Conservation (phyloP, 2,329 filamentous ascomycete species). For the Exophiala lecanii-corni region DNA sequence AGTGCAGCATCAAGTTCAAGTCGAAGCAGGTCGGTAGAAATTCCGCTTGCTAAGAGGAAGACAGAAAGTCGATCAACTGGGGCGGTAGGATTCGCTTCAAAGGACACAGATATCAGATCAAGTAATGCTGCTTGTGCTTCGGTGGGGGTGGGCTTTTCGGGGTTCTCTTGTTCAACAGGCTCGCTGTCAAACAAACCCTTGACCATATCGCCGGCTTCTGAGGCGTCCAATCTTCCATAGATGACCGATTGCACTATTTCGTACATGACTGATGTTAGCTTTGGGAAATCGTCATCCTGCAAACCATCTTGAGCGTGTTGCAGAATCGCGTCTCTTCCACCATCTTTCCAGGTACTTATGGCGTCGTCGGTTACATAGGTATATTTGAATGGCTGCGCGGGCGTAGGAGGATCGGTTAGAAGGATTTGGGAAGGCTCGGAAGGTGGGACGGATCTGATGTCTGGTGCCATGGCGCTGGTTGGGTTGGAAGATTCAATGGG, state of each 20-base stretch:
- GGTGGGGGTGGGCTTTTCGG: slow-evolving; percentile 5
- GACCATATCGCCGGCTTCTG: slow-evolving; percentile 66
- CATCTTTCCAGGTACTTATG: slow-evolving; percentile 62
- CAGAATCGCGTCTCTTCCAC: slow-evolving; percentile 61
- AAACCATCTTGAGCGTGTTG: slow-evolving; percentile 60
- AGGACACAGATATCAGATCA: slow-evolving; percentile 66
- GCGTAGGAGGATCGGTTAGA: slow-evolving; percentile 24
- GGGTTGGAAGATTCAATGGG: slow-evolving; percentile 24
- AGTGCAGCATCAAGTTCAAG: slow-evolving; percentile 75
- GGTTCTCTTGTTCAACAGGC: slow-evolving; percentile 1
- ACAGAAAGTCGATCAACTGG: slow-evolving; percentile 52
- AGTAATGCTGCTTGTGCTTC: slow-evolving; percentile 17
- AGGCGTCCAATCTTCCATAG: slow-evolving; percentile 61
- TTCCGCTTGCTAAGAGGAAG: slow-evolving; percentile 67
- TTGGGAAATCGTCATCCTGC: slow-evolving; percentile 62
- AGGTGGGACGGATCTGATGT: slow-evolving; percentile 12
- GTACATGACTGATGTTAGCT: slow-evolving; percentile 71
- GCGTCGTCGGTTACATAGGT: slow-evolving; percentile 68
- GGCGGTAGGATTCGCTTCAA: slow-evolving; percentile 63
- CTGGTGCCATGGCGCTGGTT: slow-evolving; percentile 28
- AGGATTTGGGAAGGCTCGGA: slow-evolving; percentile 24
- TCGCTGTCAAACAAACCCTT: slow-evolving; percentile 46
- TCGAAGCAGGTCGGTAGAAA: slow-evolving; percentile 69
- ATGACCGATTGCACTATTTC: slow-evolving; percentile 76
- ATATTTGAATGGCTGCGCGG: slow-evolving; percentile 59